A percentile compares a stretch with the other conserved stretches of the same genome.
These are phyloP conservation scores for Xylaria castorea DNA, from an alignment of 495 filamentous ascomycete genomes.

Conservation along the genomic window DNA sequence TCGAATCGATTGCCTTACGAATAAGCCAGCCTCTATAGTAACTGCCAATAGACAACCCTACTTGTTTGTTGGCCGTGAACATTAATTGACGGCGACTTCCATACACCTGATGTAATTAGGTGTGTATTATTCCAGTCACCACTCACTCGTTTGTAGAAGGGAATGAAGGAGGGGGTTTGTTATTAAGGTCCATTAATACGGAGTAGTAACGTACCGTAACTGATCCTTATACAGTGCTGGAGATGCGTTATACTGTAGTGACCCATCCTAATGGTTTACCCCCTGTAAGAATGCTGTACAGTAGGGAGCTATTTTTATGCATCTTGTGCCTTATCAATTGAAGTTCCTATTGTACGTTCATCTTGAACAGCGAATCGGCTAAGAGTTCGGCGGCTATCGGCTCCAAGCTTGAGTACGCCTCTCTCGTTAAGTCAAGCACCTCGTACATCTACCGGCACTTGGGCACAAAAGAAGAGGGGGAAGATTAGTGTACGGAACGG, in stretches of 20 bases:
- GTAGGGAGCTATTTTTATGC: conserved; percentile 12
- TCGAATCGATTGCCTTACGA: neutral
- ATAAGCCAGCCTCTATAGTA: neutral
- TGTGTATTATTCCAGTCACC: neutral
- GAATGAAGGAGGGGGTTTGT: neutral
- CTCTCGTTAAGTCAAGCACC: neutral
- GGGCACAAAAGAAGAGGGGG: conserved; percentile 3
- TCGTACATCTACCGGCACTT: neutral
- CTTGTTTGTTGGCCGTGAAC: neutral
- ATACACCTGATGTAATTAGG: neutral
- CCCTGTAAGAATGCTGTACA: conserved; percentile 11
- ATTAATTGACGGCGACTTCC: neutral
- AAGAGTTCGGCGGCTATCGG: conserved; percentile 19
- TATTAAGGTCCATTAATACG: neutral
- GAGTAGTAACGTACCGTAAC: neutral
- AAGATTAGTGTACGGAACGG: neutral
- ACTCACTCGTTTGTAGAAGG: neutral
- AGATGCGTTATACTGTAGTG: neutral
- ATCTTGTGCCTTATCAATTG: conserved; percentile 2
- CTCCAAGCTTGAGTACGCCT: conserved; percentile 8
- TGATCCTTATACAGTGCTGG: neutral
- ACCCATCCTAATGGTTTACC: conserved; percentile 10
- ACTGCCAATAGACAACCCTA: neutral
- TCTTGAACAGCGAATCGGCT: conserved; percentile 11
- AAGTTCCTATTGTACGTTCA: neutral